Evolutionary conservation across 2,329 filamentous ascomycete genomes (phyloP), one percentile per base, ranked within the genome.

Genomic region (Xylariaceae sp.): DNA sequence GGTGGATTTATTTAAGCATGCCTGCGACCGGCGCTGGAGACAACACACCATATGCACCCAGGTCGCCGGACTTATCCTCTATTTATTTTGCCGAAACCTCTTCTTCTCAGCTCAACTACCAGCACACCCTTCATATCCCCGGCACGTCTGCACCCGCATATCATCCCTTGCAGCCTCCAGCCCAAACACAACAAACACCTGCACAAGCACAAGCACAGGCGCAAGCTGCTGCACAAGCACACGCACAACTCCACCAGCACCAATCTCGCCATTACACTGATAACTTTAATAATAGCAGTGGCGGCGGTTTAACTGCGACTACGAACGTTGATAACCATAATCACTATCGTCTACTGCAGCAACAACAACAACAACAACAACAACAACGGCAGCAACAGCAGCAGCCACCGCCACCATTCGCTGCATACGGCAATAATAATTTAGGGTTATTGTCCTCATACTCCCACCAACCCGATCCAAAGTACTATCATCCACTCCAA

Each of bases 31-130:
- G 53, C 47, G 62, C 73, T 62, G 73, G 74, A 66, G 76, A 78
- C 65, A 72, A 71, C 61, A 70, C 57, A 43, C 51, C 56, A 26
- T 83, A 82, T 71, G 79, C 76, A 62, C 80, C 80, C 62, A 80
- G 76, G 68, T 82, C 79, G 64, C 80, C 80, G 66, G 79, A 83
- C 72, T 75, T 83, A 61, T 81, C 79, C 56, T 80, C 76, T 56
- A 76, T 82, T 68, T 79, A 75, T 64, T 71, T 76, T 57, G 67
- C 70, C 45, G 57, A 63, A 51, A 65, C 63, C 49, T 59, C 65
- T 48, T 60, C 60, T 46, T 35, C 51, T 35, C 51, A 55, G 55
- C 57, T 43, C 46, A 57, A 58, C 63, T 58, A 59, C 64, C 59
- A 58, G 41, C 52, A 57, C 50, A 19, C 40, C 8, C 55, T 53